These are phyloP conservation scores for Corylus americana DNA, from an alignment of 306 rosid genomes.

Conservation along the genomic window DNA sequence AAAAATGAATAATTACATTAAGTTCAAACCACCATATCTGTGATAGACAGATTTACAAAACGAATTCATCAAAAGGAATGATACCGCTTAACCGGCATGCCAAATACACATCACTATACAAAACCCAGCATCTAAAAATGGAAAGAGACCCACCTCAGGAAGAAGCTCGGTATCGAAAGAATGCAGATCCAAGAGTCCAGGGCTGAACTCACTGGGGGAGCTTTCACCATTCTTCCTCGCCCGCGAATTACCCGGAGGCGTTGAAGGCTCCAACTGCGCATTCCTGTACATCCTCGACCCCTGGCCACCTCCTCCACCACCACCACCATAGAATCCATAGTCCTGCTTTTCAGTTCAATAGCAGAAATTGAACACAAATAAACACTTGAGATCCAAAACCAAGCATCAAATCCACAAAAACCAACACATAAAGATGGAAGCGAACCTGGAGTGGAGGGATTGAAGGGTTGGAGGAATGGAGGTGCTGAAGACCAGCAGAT, in stretches of 20 bases:
- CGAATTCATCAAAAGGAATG: slow-evolving; percentile 17
- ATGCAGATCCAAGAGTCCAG: slow-evolving; percentile 96
- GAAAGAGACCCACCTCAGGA: slow-evolving; percentile 61
- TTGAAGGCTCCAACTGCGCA: slow-evolving; percentile 74
- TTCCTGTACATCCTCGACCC: slow-evolving; percentile 77
- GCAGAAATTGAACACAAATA: slow-evolving; percentile 19
- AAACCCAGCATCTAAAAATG: slow-evolving; percentile 17
- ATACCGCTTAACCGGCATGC: background rate
- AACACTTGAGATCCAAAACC: slow-evolving; percentile 26
- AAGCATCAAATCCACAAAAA: slow-evolving; percentile 35
- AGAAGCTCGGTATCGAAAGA: slow-evolving; percentile 91
- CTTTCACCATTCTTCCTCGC: slow-evolving; percentile 66
- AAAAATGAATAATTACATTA: background rate
- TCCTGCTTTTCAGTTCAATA: slow-evolving; percentile 62
- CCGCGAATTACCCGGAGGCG: slow-evolving; percentile 70
- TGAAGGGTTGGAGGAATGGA: slow-evolving; percentile 62
- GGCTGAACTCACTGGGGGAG: slow-evolving; percentile 80
- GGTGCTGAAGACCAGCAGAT: slow-evolving; percentile 92
- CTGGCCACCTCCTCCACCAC: slow-evolving; percentile 52
- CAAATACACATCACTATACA: background rate
- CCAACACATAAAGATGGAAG: slow-evolving; percentile 5
- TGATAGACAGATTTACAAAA: background rate
- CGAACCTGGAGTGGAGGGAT: slow-evolving; percentile 77
- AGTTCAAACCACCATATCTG: background rate
- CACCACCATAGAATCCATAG: slow-evolving; percentile 60